These are phyloP conservation scores for Flaveria sonorensis DNA, from an alignment of 129 eudicot species.

Conservation along the genomic window DNA sequence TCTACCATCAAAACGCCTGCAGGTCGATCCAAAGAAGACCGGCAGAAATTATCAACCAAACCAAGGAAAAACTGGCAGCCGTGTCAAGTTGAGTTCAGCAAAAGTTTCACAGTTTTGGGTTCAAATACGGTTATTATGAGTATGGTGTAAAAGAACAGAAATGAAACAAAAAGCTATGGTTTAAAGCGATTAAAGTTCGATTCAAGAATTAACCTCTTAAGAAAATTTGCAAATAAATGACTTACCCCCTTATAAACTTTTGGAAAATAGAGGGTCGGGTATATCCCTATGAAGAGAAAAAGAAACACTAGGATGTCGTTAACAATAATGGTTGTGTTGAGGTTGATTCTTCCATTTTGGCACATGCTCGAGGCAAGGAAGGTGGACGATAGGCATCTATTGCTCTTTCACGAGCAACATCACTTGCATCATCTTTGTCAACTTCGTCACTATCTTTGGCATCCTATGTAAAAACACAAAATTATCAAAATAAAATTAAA, in stretches of 20 bases:
- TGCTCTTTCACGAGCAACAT: constrained; percentile 45
- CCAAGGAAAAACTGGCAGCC: neutral
- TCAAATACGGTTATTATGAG: neutral
- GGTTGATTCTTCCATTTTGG: constrained; percentile 50
- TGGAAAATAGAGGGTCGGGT: neutral
- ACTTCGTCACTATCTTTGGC: constrained; percentile 70
- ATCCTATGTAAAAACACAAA: constrained; percentile 44
- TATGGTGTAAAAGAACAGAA: neutral
- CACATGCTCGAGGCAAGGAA: constrained; percentile 43
- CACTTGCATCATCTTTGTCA: constrained; percentile 53
- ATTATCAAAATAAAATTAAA: neutral
- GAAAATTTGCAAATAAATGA: neutral
- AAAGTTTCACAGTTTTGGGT: neutral
- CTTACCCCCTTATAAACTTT: neutral
- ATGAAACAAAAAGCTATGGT: neutral
- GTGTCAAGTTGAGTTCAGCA: neutral
- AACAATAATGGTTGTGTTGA: constrained; percentile 47
- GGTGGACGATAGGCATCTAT: constrained; percentile 80
- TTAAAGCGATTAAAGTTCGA: neutral
- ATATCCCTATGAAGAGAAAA: constrained; percentile 1
- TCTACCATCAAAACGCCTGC: neutral
- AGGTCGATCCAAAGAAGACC: neutral
- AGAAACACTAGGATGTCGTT: neutral
- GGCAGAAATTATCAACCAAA: neutral
- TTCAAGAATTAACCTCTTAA: neutral